These are phyloP conservation scores for Rhodomyrtus tomentosa DNA, from an alignment of 345 rosid species.

Conservation along the genomic window DNA sequence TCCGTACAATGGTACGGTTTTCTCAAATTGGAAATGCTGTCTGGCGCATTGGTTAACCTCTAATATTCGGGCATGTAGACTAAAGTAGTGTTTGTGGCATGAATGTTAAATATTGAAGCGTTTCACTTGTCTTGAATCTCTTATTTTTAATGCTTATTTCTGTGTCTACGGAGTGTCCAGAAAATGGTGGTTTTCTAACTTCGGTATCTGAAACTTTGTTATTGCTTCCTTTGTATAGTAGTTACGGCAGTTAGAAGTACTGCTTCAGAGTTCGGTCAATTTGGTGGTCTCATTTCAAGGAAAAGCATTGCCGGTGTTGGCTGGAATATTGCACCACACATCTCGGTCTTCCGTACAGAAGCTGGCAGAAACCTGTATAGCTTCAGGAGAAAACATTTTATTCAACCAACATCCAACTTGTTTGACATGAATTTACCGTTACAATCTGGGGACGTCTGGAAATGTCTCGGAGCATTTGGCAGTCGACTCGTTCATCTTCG, in stretches of 20 bases:
- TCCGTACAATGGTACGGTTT: conserved; percentile 47
- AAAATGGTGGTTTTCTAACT: neutral
- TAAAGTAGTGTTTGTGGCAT: neutral
- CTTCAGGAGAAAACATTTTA: conserved; percentile 20
- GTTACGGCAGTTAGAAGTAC: conserved; percentile 29
- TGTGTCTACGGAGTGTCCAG: neutral
- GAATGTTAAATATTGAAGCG: neutral
- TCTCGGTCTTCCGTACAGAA: conserved; percentile 37
- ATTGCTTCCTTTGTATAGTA: conserved; percentile 19
- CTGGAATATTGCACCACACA: conserved; percentile 30
- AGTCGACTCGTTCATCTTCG: conserved; percentile 20
- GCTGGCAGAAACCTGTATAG: conserved; percentile 29
- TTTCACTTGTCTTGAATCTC: neutral
- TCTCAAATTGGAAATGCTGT: neutral
- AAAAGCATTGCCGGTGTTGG: conserved; percentile 12
- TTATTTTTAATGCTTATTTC: neutral
- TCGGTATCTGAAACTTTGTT: neutral
- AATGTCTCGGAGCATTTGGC: conserved; percentile 29
- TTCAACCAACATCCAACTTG: conserved; percentile 9
- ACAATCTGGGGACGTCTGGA: conserved; percentile 19
- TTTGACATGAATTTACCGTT: conserved; percentile 17
- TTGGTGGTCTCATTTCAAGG: conserved; percentile 15
- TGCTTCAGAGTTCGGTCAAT: conserved; percentile 22
- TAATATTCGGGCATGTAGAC: neutral
- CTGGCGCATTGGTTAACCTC: neutral